Evolutionary conservation across 768 basidiomycete species (phyloP).

Genomic region (Suillus spraguei): DNA sequence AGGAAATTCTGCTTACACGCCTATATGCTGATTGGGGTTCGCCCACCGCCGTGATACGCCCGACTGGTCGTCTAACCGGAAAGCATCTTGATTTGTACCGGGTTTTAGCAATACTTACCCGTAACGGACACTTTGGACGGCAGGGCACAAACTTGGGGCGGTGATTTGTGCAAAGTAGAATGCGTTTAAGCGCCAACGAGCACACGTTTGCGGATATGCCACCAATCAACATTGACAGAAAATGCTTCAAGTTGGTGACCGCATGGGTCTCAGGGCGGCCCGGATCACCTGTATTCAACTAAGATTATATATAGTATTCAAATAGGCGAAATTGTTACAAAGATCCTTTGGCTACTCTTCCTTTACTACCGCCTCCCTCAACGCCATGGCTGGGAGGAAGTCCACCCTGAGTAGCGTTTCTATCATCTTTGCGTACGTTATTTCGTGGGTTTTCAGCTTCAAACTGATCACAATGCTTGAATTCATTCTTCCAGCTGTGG

Average conservation of each 20-base stretch:
- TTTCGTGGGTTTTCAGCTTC: not conserved
- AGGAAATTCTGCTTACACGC: too few species aligned
- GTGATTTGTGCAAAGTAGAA: not conserved
- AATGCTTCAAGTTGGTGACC: not conserved
- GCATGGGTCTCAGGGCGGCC: not conserved
- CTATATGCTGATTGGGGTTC: too few species aligned
- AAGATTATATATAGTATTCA: not conserved
- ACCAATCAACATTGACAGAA: conserved; percentile 5
- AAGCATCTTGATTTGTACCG: not conserved
- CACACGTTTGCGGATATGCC: not conserved
- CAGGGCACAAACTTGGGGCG: not conserved
- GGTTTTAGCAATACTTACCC: not conserved
- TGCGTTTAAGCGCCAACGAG: not conserved
- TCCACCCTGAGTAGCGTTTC: conserved; percentile 56
- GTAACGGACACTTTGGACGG: not conserved
- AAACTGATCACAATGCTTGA: conserved; percentile 9
- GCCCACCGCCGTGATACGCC: not conserved
- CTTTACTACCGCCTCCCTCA: conserved; percentile 5
- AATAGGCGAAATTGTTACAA: not conserved
- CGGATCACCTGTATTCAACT: not conserved
- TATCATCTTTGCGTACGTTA: conserved; percentile 80
- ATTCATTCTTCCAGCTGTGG: conserved; percentile 57
- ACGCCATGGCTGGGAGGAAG: conserved; percentile 15
- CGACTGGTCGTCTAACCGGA: too few species aligned
- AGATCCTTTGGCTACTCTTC: not conserved